phyloP scores from a whole-genome alignment of 805 yeast species.

The Yarrowia yakushimensis region DNA sequence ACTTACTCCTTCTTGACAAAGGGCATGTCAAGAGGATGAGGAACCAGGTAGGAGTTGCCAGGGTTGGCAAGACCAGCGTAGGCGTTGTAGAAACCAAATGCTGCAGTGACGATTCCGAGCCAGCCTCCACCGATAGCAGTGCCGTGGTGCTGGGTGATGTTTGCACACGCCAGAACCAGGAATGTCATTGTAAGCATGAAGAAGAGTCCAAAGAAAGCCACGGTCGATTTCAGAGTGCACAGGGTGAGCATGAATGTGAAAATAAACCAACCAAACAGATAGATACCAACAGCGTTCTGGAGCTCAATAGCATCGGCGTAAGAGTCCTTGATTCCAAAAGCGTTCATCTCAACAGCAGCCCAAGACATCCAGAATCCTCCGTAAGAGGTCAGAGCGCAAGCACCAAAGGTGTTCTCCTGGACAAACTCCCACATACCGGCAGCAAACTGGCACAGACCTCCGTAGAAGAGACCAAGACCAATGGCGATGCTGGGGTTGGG shows the following conservation, averaged over 20 bases:
- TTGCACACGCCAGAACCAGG: constrained; percentile 48
- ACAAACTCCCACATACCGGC: constrained; percentile 71
- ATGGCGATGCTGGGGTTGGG: constrained; percentile 51
- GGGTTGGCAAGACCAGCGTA: constrained; percentile 64
- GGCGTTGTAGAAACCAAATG: constrained; percentile 68
- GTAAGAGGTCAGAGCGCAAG: constrained; percentile 42
- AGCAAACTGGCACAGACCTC: constrained; percentile 56
- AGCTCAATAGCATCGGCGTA: constrained; percentile 44
- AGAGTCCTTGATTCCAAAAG: constrained; percentile 49
- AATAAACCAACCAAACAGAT: constrained; percentile 50
- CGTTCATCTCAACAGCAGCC: constrained; percentile 52
- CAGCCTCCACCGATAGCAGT: constrained; percentile 58
- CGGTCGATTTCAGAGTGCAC: constrained; percentile 53
- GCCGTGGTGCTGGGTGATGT: constrained; percentile 45
- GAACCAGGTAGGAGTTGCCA: constrained; percentile 58
- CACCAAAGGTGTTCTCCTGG: constrained; percentile 64
- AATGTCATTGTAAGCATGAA: constrained; percentile 47
- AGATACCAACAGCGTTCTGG: constrained; percentile 48
- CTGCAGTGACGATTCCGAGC: constrained; percentile 57
- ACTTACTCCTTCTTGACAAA: constrained; percentile 7
- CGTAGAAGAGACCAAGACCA: constrained; percentile 63
- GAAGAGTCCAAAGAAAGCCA: constrained; percentile 49
- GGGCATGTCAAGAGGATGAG: constrained; percentile 53
- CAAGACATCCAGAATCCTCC: constrained; percentile 67
- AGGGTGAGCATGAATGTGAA: constrained; percentile 48